phyloP scores from a whole-genome alignment of 164 flowering plant genomes.

The Sextonia rubra region DNA sequence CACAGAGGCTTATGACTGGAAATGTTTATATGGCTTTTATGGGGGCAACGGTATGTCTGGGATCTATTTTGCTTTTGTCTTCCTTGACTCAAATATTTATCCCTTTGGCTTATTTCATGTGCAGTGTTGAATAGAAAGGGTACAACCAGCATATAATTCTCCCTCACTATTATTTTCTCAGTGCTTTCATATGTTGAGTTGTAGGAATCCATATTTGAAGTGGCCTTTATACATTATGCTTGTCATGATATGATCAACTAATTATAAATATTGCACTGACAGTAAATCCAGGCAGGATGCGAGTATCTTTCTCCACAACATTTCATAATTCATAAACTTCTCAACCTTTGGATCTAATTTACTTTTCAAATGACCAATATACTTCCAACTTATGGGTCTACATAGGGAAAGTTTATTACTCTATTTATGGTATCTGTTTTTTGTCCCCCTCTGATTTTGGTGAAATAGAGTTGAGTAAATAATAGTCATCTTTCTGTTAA shows the following conservation, averaged over 20 bases:
- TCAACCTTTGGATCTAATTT: no score
- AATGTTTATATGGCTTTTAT: slow-evolving; percentile 71
- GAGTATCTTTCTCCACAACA: no score
- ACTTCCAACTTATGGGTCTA: no score
- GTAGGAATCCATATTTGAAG: background rate
- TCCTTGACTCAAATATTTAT: background rate
- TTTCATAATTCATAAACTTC: no score
- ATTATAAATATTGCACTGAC: no score
- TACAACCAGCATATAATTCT: background rate
- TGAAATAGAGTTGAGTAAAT: no score
- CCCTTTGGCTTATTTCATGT: background rate
- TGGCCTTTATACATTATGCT: background rate
- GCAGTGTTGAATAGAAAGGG: no score
- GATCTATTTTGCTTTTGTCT: background rate
- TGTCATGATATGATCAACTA: background rate
- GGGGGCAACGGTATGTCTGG: slow-evolving; percentile 78
- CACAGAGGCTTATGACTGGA: slow-evolving; percentile 83
- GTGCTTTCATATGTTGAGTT: no score
- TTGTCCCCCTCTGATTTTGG: background rate
- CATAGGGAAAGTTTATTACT: background rate
- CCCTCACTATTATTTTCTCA: background rate
- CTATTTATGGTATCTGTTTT: background rate
- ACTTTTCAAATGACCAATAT: no score
- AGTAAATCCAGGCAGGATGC: no score
- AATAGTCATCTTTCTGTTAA: no score